Percentiles rank a stretch among this genome's conserved stretches.
phyloP scores from a whole-genome alignment of 352 stramenopile species.

The Globisporangium spiculum region DNA sequence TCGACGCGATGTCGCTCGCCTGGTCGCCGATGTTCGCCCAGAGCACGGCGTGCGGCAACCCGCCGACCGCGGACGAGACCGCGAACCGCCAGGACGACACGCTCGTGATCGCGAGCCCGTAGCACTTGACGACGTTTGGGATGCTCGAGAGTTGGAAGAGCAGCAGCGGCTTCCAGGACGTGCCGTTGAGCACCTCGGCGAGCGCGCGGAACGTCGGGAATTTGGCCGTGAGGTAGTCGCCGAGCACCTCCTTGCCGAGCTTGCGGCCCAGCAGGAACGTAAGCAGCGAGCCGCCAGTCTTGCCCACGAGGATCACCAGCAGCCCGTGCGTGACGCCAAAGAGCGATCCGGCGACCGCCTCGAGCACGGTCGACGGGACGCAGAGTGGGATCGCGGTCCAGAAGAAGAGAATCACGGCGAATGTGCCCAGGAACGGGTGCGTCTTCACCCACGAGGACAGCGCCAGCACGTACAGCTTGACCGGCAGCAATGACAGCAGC shows the following conservation, averaged over 20 bases:
- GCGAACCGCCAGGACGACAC: slow-evolving; percentile 54
- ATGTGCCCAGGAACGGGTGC: slow-evolving; percentile 47
- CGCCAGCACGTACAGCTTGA: slow-evolving; percentile 41
- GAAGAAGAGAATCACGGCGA: slow-evolving; percentile 51
- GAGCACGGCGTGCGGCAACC: slow-evolving; percentile 55
- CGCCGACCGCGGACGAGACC: slow-evolving; percentile 52
- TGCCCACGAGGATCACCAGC: slow-evolving; percentile 60
- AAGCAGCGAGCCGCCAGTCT: slow-evolving; percentile 63
- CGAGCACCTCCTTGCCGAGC: slow-evolving; percentile 58
- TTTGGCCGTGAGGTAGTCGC: slow-evolving; percentile 51
- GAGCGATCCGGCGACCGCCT: slow-evolving; percentile 62
- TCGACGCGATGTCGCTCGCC: slow-evolving; percentile 59
- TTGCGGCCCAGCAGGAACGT: slow-evolving; percentile 56
- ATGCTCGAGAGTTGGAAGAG: slow-evolving; percentile 78
- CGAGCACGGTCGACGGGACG: slow-evolving; percentile 59
- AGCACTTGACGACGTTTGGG: slow-evolving; percentile 79
- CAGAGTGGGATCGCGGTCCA: slow-evolving; percentile 68
- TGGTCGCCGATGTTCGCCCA: slow-evolving; percentile 74
- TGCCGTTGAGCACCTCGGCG: slow-evolving; percentile 54
- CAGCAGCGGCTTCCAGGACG: slow-evolving; percentile 74
- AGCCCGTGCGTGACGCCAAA: slow-evolving; percentile 56
- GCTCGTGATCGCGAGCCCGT: slow-evolving; percentile 72
- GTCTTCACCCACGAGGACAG: slow-evolving; percentile 46
- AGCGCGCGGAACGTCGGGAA: slow-evolving; percentile 75
- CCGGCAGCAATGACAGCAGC: slow-evolving; percentile 40